phyloP scores from a whole-genome alignment of 805 yeast genomes.

The Priceomyces haplophilus region DNA sequence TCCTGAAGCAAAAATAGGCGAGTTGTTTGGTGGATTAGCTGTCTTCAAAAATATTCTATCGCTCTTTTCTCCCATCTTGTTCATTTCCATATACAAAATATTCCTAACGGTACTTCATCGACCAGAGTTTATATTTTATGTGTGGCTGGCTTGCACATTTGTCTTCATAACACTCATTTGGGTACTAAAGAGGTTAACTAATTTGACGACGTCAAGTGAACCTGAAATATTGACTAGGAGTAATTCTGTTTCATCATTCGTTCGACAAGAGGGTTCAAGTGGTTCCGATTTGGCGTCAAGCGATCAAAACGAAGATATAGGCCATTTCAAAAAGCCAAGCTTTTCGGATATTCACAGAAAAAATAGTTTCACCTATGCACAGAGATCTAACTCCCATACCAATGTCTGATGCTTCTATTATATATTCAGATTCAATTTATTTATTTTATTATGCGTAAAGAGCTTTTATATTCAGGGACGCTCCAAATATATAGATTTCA shows the following conservation, averaged over 20 bases:
- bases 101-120: slow-evolving; percentile 23
- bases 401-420: not conserved
- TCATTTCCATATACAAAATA: slow-evolving; percentile 45
- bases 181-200: slow-evolving; percentile 17
- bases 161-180: slow-evolving; percentile 17
- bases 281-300: not conserved
- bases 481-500: slow-evolving; percentile 53
- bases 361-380: slow-evolving; percentile 15
- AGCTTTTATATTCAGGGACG: slow-evolving; percentile 60
- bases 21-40: slow-evolving; percentile 68
- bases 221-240: slow-evolving; percentile 11
- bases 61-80: slow-evolving; percentile 47
- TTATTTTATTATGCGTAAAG: too few relatives aligned
- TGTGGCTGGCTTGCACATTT: slow-evolving; percentile 12
- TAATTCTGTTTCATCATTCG: slow-evolving; percentile 12
- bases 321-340: slow-evolving; percentile 6
- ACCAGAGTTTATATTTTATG: slow-evolving; percentile 28
- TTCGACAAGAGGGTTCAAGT: not conserved
- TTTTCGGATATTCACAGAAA: slow-evolving; percentile 16
- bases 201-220: slow-evolving; percentile 10
- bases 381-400: slow-evolving; percentile 5
- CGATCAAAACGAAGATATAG: not conserved
- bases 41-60: slow-evolving; percentile 50
- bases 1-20: slow-evolving; percentile 60
- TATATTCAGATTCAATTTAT: not conserved